phyloP scores from a whole-genome alignment of 805 yeast genomes.

The Scheffersomyces coipomensis region DNA sequence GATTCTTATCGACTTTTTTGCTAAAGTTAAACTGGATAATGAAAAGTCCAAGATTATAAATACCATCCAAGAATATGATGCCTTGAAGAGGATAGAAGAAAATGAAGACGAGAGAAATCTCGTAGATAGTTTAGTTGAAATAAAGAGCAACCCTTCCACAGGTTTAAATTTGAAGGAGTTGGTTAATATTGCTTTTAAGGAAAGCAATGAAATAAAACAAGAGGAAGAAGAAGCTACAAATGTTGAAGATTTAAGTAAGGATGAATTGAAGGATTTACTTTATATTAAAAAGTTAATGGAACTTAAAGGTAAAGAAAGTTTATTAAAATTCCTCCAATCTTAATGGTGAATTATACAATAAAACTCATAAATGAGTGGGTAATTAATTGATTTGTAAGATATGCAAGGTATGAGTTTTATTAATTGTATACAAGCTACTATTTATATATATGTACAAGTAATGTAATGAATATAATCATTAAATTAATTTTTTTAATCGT shows the following conservation, averaged over 20 bases:
- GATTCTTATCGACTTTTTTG: conserved; percentile 66
- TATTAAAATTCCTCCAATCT: conserved; percentile 55
- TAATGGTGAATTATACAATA: conserved; percentile 1
- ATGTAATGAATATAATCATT: not conserved
- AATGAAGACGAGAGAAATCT: conserved; percentile 15
- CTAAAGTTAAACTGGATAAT: conserved; percentile 41
- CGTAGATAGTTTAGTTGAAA: conserved; percentile 25
- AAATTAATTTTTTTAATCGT: too few relatives aligned
- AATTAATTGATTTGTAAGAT: too few relatives aligned
- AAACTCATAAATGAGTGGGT: not conserved
- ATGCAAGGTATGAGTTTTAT: not conserved
- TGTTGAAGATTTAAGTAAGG: conserved; percentile 2
- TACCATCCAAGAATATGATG: conserved; percentile 23
- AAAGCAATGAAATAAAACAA: conserved; percentile 6
- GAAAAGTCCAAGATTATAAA: conserved; percentile 24
- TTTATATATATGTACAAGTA: conserved; percentile 8
- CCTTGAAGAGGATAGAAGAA: conserved; percentile 11
- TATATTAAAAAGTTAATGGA: conserved; percentile 61
- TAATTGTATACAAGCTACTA: too few relatives aligned
- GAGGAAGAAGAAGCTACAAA: conserved; percentile 7
- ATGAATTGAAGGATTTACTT: conserved; percentile 51
- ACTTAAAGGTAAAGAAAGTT: conserved; percentile 65
- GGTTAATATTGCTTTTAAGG: conserved; percentile 37
- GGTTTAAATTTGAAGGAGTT: conserved; percentile 47
- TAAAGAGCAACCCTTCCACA: conserved; percentile 28